phyloP scores from a whole-genome alignment of 345 rosid genomes.

The Populus alba region DNA sequence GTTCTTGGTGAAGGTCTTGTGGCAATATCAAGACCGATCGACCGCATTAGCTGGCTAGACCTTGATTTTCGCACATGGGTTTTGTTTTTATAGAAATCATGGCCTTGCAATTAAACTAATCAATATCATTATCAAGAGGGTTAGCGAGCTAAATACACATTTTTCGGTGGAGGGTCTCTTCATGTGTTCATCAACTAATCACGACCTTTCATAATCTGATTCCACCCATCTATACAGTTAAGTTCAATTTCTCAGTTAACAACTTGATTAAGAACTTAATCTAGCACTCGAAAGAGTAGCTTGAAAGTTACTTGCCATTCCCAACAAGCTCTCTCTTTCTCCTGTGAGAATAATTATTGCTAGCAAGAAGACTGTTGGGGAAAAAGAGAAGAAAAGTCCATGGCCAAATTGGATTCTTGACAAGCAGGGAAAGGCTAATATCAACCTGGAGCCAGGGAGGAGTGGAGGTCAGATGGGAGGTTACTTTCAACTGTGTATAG shows the following conservation, averaged over 20 bases:
- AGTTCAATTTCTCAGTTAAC: background rate
- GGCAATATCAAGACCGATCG: constrained; percentile 9
- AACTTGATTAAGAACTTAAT: background rate
- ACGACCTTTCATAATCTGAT: too few species aligned
- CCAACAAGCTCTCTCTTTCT: background rate
- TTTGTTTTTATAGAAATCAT: background rate
- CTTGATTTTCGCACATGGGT: constrained; percentile 9
- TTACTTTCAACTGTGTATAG: background rate
- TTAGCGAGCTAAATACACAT: background rate
- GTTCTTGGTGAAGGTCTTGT: background rate
- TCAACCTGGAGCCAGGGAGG: background rate
- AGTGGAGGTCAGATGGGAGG: background rate
- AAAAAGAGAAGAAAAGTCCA: background rate
- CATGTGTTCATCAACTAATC: too few species aligned
- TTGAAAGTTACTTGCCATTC: background rate
- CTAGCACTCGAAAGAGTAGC: background rate
- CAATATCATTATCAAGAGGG: background rate
- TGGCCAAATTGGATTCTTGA: background rate
- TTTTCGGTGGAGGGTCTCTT: background rate
- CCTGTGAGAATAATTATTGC: too few species aligned
- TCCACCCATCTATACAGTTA: background rate
- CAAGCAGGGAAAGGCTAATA: background rate
- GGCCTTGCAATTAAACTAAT: background rate
- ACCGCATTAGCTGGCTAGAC: constrained; percentile 3
- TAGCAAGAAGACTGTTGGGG: background rate